Evolutionary conservation across 2,329 filamentous ascomycete species (phyloP).

Genomic region (Monosporascus sp.): DNA sequence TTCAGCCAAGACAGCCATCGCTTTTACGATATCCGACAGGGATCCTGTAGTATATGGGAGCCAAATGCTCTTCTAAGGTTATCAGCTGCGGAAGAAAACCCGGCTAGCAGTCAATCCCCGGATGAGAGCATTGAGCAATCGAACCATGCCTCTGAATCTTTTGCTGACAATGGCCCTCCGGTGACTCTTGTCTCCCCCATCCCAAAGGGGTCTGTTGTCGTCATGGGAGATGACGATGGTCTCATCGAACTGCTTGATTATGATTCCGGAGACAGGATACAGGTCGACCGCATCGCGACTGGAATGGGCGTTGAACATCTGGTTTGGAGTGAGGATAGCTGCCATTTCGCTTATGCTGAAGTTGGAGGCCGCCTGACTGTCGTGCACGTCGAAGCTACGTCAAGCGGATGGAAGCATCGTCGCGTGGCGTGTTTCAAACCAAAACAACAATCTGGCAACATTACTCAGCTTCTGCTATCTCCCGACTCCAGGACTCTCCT

Average conservation of each 20-base stretch:
- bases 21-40: background rate
- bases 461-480: background rate
- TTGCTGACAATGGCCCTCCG: background rate
- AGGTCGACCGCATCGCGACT: background rate
- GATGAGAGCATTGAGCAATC: background rate
- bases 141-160: background rate
- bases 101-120: background rate
- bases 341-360: conserved; percentile 1
- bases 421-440: background rate
- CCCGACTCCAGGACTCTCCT: background rate
- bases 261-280: background rate
- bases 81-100: background rate
- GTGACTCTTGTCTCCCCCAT: background rate
- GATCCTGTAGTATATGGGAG: background rate
- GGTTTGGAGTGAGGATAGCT: background rate
- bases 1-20: background rate
- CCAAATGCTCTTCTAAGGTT: background rate
- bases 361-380: background rate
- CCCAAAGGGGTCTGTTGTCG: background rate
- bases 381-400: background rate
- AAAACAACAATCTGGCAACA: background rate
- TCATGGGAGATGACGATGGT: conserved; percentile 1
- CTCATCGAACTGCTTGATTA: conserved; percentile 1
- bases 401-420: background rate
- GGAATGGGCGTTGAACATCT: background rate